phyloP scores from a whole-genome alignment of 2,329 filamentous ascomycete species.

The Teratosphaeria gauchensis region DNA sequence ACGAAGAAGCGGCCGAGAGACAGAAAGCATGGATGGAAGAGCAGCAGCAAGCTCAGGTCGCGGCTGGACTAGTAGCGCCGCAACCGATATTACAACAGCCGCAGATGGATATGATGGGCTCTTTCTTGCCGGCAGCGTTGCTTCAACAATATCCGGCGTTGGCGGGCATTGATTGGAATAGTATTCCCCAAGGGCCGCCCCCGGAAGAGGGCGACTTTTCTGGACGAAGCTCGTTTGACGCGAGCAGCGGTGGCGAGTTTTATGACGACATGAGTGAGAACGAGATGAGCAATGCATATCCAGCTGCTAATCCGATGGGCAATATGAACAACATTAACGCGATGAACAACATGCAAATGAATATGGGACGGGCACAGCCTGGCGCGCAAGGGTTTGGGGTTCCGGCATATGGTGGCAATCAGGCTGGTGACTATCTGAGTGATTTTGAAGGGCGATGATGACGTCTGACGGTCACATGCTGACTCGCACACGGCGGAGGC shows the following conservation, averaged over 20 bases:
- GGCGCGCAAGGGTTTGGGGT: conserved; percentile 1
- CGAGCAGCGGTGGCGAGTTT: conserved; percentile 57
- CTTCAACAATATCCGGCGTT: conserved; percentile 87
- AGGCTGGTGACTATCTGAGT: conserved; percentile 19
- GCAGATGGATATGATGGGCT: conserved; percentile 45
- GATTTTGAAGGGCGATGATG: conserved; percentile 26
- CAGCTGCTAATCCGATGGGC: conserved; percentile 12
- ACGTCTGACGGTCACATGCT: background rate
- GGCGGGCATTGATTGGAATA: conserved; percentile 80
- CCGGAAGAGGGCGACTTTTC: conserved; percentile 49
- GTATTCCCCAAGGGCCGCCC: conserved; percentile 49
- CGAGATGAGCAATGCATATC: conserved; percentile 15
- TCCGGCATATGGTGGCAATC: conserved; percentile 1
- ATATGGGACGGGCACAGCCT: conserved; percentile 6
- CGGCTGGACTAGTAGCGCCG: conserved; percentile 27
- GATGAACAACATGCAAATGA: conserved; percentile 7
- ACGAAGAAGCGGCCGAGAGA: conserved; percentile 81
- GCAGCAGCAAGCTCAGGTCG: conserved; percentile 37
- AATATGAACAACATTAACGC: conserved; percentile 13
- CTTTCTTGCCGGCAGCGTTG: conserved; percentile 72
- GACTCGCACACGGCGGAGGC: background rate
- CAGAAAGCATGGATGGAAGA: conserved; percentile 60
- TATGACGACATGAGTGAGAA: conserved; percentile 59
- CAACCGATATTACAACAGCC: conserved; percentile 29
- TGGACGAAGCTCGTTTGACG: conserved; percentile 72